Evolutionary conservation across 495 filamentous ascomycete species (phyloP).

Genomic region (Penicillium angulare): DNA sequence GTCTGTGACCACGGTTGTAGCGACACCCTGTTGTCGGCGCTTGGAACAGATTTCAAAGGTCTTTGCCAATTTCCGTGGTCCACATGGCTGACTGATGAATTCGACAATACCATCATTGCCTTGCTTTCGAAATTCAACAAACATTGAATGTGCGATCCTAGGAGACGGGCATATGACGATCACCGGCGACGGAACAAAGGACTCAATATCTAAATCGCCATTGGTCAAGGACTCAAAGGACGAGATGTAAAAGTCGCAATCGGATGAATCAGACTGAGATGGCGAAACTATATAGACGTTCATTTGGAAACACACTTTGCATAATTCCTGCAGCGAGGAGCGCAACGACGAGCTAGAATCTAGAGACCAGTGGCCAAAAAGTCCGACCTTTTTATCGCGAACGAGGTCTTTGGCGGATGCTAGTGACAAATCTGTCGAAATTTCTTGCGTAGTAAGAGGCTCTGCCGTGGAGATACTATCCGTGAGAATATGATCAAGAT

Average conservation of each 20-base stretch:
- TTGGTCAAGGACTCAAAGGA: slow-evolving; percentile 1
- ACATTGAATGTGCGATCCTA: slow-evolving; percentile 25
- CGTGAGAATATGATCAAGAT: slow-evolving; percentile 10
- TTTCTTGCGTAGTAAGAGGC: too few species aligned
- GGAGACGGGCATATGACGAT: slow-evolving; percentile 31
- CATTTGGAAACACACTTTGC: slow-evolving; percentile 14
- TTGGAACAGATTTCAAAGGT: slow-evolving; percentile 25
- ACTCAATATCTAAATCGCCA: neutral
- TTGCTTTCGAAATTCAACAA: slow-evolving; percentile 14
- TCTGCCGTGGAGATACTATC: neutral
- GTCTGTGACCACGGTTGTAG: neutral
- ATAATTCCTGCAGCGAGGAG: slow-evolving; percentile 12
- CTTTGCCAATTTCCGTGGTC: slow-evolving; percentile 26
- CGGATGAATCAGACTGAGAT: neutral
- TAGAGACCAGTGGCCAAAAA: slow-evolving; percentile 1
- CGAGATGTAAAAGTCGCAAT: slow-evolving; percentile 15
- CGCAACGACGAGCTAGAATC: slow-evolving; percentile 1
- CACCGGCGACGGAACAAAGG: slow-evolving; percentile 10
- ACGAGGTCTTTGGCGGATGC: neutral
- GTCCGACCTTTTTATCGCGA: slow-evolving; percentile 6
- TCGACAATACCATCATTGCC: slow-evolving; percentile 13
- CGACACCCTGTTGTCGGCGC: slow-evolving; percentile 10
- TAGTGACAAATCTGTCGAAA: too few species aligned
- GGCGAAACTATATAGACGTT: neutral
- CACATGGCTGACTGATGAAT: slow-evolving; percentile 36